Base-by-base conservation (phyloP, 257 asterid species). In the Osmanthus fragrans region DNA sequence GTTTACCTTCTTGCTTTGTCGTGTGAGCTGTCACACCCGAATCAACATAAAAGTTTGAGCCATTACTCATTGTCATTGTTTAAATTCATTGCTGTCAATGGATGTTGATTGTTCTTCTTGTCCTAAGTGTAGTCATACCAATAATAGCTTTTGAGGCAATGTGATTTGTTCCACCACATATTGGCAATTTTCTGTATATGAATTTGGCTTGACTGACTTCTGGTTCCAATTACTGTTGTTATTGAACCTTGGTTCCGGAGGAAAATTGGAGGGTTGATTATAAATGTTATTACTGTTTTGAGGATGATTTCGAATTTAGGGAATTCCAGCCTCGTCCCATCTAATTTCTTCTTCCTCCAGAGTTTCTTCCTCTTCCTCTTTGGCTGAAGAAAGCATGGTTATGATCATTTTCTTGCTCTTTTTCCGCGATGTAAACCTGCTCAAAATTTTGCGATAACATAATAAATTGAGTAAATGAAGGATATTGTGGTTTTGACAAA, bases 1-100 rank as follows among this genome's bases (percentile, higher is more conserved):
- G n/a, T n/a, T n/a, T n/a, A 29, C 34, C 47, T 73, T 15, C 51
- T 30, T 54, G 70, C 36, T 54, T 73, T 9, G 72, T 74, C 71
- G 12, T 74, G n/a, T 74, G 71, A 19, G 58, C 37, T 1, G 34
- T 74, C 4, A 37, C 71, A 13, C 37, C 21, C 2, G 36, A 74
- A 54, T 74, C 56, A 0, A 3, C 25, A 4, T 47, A 6, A 2
- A 13, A 33, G 25, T 49, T 72, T 49, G 18, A 12, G 18, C 15
- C 58, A 3, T 49, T 8, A 12, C 7, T 49, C 21, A 3, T 49
- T 8, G 5, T 15, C 58, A 49, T 49, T 16, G 58, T 18, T 49
- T 12, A 49, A 5, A 18, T 18, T 18, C 7, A 49, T 39, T 49
- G 58, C 2, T 49, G n/a, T 49, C 21, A 15, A 15, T 1, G 13